Base-by-base conservation (phyloP, 2,329 filamentous ascomycete species). In the Tolypocladium tropicale region DNA sequence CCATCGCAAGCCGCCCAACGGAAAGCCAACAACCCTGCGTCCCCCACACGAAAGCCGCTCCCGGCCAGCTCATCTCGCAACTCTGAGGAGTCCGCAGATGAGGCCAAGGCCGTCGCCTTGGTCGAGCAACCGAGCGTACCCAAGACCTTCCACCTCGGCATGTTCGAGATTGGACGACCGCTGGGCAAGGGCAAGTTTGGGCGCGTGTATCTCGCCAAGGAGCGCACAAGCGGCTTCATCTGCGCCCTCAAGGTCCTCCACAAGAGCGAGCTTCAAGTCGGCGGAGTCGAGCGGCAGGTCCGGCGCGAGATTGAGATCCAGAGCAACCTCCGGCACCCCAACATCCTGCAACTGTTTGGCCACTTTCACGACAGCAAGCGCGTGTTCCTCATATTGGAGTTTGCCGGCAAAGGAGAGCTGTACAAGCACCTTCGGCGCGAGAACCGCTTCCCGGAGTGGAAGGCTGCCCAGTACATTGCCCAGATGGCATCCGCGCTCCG, bases 71-170 rank as follows among this genome's bases (percentile, higher is more conserved):
- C 70, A 12, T 69, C 72, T 14, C 67, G 74, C 53, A 62, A 33
- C 16, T 67, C 71, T 36, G 78, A 81, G 32, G 86, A 88, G 60
- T 59, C 71, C 32, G 69, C 59, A 23, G 70, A 70, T 51, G 81
- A 85, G 62, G 75, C 77, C 49, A 78, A 78, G 61, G 77, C 78
- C 28, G 68, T 74, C 50, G 68, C 76, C 10, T 70, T 86, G 55
- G 75, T 80, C 57, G 78, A 85, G 52, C 82, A 86, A 65, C 79
- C 83, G 39, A 65, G 70, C 60, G 56, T 75, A 23, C 80, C 79
- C 48, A 85, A 83, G 63, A 72, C 90, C 63, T 92, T 92, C 73
- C 90, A 95, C 68, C 82, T 96, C 4, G 84, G 85, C 64, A 88
- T 89, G 84, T 89, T 89, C 67, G 86, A 89, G 63, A 89, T 89